phyloP scores from a whole-genome alignment of 2,329 filamentous ascomycete species.

The Trichoderma gracile region DNA sequence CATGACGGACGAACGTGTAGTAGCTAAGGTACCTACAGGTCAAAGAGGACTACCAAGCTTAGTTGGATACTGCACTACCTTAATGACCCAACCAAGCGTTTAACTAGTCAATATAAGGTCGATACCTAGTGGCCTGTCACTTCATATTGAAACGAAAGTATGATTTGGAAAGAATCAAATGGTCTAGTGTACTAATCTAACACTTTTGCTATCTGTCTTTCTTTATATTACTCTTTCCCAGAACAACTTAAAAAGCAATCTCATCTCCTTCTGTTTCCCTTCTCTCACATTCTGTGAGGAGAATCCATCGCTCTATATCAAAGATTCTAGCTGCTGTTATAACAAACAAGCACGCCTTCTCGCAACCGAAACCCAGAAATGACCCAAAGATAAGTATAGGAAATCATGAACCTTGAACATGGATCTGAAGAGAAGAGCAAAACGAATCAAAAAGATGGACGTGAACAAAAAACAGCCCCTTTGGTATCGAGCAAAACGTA shows the following conservation, averaged over 20 bases:
- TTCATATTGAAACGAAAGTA: too few relatives aligned
- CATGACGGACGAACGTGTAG: too few relatives aligned
- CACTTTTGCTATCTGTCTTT: slow-evolving; percentile 5
- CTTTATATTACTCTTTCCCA: slow-evolving; percentile 14
- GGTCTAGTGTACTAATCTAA: slow-evolving; percentile 13
- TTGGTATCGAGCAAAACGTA: slow-evolving; percentile 24
- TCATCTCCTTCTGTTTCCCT: not conserved
- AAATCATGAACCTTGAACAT: slow-evolving; percentile 16
- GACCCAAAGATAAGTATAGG: too few relatives aligned
- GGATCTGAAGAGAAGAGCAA: not conserved
- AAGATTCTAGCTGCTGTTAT: slow-evolving; percentile 8
- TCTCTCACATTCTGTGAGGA: slow-evolving; percentile 23
- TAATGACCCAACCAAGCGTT: too few relatives aligned
- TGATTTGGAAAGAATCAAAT: slow-evolving; percentile 6
- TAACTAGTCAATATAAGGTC: too few relatives aligned
- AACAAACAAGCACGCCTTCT: not conserved
- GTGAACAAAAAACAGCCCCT: slow-evolving; percentile 16
- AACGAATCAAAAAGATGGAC: not conserved
- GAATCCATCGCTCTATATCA: slow-evolving; percentile 18
- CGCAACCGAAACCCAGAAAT: not conserved
- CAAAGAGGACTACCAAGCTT: too few relatives aligned
- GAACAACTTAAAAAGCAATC: not conserved
- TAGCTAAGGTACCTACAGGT: too few relatives aligned
- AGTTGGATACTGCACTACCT: too few relatives aligned
- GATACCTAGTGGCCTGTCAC: too few relatives aligned